Conservation (phyloP, 441 rosid genomes). For the Aquilaria agallochum region DNA sequence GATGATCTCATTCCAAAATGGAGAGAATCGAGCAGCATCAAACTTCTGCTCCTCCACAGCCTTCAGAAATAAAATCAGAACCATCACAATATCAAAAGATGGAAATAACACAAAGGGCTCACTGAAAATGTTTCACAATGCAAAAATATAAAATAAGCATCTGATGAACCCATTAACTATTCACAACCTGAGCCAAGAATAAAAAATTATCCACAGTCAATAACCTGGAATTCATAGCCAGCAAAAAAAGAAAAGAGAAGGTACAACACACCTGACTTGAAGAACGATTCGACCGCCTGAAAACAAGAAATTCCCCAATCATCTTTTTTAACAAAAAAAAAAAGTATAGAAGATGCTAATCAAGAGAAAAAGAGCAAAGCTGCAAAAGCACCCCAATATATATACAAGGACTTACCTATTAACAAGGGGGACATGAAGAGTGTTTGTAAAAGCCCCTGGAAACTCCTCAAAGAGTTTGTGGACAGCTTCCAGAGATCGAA, state of each 20-base stretch:
- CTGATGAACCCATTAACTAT: too few species aligned
- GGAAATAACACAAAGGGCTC: too few species aligned
- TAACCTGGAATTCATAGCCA: too few species aligned
- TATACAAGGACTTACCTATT: slow-evolving; percentile 33
- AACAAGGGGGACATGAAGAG: slow-evolving; percentile 55
- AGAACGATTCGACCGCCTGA: slow-evolving; percentile 51
- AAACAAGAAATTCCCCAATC: slow-evolving; percentile 10
- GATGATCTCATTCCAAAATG: slow-evolving; percentile 96
- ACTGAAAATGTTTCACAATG: too few species aligned
- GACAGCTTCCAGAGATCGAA: slow-evolving; percentile 87
- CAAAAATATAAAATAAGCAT: too few species aligned
- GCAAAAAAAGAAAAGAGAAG: too few species aligned
- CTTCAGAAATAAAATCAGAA: slow-evolving; percentile 28
- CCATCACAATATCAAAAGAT: too few species aligned
- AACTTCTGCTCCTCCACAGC: slow-evolving; percentile 55
- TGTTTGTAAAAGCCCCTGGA: slow-evolving; percentile 75
- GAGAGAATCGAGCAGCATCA: slow-evolving; percentile 89
- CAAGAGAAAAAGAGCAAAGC: slow-evolving; percentile 3
- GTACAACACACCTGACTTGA: slow-evolving; percentile 47
- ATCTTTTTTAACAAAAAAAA: not conserved
- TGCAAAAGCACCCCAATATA: not conserved
- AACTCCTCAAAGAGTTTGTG: slow-evolving; percentile 85
- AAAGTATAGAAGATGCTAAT: slow-evolving; percentile 10
- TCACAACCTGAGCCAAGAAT: too few species aligned
- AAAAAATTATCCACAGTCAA: too few species aligned